Percentiles rank a stretch among this genome's conserved stretches.
These are phyloP conservation scores for Plectranthus barbatus DNA, from an alignment of 257 asterid genomes.

Conservation along the genomic window DNA sequence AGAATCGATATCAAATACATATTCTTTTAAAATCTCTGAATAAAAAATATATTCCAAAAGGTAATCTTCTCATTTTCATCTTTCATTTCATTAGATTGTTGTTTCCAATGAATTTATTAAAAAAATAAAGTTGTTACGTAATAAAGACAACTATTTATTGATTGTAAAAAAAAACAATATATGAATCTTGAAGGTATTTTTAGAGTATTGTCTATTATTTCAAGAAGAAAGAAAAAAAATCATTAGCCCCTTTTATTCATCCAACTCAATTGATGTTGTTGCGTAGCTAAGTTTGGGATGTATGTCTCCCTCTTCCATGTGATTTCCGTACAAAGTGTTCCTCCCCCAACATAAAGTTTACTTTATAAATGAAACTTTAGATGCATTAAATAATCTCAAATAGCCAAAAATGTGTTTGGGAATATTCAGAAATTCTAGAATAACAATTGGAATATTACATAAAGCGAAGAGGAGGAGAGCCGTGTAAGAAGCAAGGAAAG, in stretches of 20 bases:
- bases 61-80: no score
- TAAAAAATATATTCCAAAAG: no score
- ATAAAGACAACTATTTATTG: no score
- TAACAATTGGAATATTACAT: background rate
- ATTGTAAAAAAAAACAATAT: no score
- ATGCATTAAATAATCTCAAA: background rate
- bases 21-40: no score
- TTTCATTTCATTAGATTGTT: no score
- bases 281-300: constrained; percentile 2
- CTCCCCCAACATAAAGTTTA: background rate
- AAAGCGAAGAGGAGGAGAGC: background rate
- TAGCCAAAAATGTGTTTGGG: background rate
- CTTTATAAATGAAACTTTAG: constrained; percentile 3
- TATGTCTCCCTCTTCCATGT: background rate
- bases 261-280: constrained; percentile 9
- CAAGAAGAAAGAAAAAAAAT: background rate
- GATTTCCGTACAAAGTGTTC: constrained; percentile 7
- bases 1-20: no score
- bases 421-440: constrained; percentile 6
- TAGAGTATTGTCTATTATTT: background rate
- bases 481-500: no score
- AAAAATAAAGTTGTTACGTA: no score
- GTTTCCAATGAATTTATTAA: no score
- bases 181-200: no score
- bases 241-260: background rate